These are phyloP conservation scores for Cylindrodendrum hubeiense DNA, from an alignment of 2,329 filamentous ascomycete genomes.

Conservation along the genomic window DNA sequence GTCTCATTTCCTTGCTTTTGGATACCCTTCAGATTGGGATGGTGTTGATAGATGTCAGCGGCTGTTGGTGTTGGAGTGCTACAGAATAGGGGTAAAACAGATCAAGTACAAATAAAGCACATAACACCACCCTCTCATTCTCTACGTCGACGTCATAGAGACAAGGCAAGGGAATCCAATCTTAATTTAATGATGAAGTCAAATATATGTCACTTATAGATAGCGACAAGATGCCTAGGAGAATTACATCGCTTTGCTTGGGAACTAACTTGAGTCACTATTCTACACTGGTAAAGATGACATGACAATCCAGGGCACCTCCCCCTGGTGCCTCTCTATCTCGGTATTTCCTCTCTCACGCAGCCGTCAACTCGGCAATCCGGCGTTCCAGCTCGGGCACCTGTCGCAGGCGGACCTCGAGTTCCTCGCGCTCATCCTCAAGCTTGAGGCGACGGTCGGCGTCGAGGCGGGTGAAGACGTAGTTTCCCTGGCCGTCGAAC, in stretches of 20 bases:
- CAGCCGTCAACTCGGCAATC: constrained; percentile 78
- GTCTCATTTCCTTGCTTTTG: background rate
- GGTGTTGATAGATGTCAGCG: background rate
- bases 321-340: background rate
- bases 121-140: background rate
- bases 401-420: constrained; percentile 86
- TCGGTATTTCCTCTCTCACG: constrained; percentile 12
- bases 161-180: background rate
- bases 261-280: background rate
- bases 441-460: constrained; percentile 86
- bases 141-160: background rate
- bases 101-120: background rate
- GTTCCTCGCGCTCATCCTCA: constrained; percentile 96
- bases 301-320: background rate
- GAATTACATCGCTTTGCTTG: background rate
- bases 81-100: background rate
- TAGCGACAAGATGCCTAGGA: background rate
- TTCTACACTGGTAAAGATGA: constrained; percentile 18
- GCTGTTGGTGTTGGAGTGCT: background rate
- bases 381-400: constrained; percentile 90
- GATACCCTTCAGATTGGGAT: constrained; percentile 22
- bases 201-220: background rate
- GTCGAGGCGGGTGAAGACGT: constrained; percentile 90
- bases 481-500: constrained; percentile 94
- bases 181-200: background rate